Conservation (phyloP, 306 rosid species). For the Rubus idaeus region DNA sequence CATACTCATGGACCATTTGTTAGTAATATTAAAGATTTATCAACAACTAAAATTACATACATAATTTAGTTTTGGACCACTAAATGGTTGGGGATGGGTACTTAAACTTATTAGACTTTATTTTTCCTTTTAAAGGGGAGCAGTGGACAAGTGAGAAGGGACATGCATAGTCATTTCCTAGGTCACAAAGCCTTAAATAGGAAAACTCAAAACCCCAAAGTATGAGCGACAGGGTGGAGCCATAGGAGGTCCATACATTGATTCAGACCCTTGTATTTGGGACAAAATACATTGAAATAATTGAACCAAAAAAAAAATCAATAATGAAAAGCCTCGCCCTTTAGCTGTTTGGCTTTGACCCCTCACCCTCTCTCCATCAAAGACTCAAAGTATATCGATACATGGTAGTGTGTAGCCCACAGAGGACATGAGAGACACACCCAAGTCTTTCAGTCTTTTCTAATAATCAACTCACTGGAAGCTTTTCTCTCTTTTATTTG, state of each 20-base stretch:
- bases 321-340: conserved; percentile 21
- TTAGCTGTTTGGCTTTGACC: conserved; percentile 43
- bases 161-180: conserved; percentile 18
- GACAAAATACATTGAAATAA: conserved; percentile 43
- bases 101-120: conserved; percentile 12
- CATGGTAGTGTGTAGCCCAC: conserved; percentile 39
- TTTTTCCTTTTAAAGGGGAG: conserved; percentile 5
- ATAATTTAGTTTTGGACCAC: conserved; percentile 24
- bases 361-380: conserved; percentile 19
- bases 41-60: conserved; percentile 12
- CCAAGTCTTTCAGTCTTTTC: conserved; percentile 24
- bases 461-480: conserved; percentile 18
- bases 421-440: conserved; percentile 19
- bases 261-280: conserved; percentile 37
- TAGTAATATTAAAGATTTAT: conserved; percentile 6
- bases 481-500: no score
- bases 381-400: conserved; percentile 8
- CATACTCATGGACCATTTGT: conserved; percentile 25
- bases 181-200: conserved; percentile 19
- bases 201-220: conserved; percentile 19
- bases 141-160: conserved; percentile 3
- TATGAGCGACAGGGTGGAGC: conserved; percentile 43
- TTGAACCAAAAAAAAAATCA: conserved; percentile 15
- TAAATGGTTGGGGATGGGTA: conserved; percentile 12
- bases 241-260: conserved; percentile 35